Evolutionary conservation across 2,329 filamentous ascomycete genomes (phyloP), one percentile per base, ranked within the genome.

Genomic region (Didymosphaeria variabile): DNA sequence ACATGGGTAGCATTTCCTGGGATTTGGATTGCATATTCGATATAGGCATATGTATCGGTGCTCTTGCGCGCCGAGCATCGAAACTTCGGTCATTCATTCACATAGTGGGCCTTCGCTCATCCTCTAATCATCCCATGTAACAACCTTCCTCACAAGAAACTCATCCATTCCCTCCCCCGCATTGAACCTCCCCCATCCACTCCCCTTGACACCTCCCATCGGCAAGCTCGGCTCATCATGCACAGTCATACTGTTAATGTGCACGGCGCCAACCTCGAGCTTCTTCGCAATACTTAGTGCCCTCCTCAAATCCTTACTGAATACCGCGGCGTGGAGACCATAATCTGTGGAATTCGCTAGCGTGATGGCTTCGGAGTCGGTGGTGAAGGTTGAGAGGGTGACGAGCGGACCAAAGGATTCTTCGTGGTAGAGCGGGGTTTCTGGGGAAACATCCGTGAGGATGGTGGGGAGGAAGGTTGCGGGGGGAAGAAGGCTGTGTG

Each of bases 161-260:
- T 65, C 63, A n/a, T 65, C 55, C 51, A 62, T 55, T 3, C 63
- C 60, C 36, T 63, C 55, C 17, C n/a, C 36, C 5, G 60, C 60
- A 55, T 63, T 63, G 44, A 69, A 69, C 40, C 63, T 38, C 4
- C 65, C 65, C 64, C 59, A 66, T n/a, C 67, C 63, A 45, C 50
- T 58, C n/a, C 42, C 49, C 40, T 68, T 69, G 5, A 59, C 57
- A 0, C 62, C 63, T 13, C 67, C 65, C 40, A 65, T 60, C 23
- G 65, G 67, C 56, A 69, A 26, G 15, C 53, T 45, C 15, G 59
- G 50, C 55, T 67, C 65, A 56, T 67, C 62, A 53, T 66, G 65
- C n/a, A 65, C 59, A 13, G 60, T 69, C 55, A 61, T 64, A 26
- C 58, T 63, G 49, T 70, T 69, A 21, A 67, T 61, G 61, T 67